phyloP scores from a whole-genome alignment of 2,329 filamentous ascomycete genomes.

The Rhexocercosporidium sp. region DNA sequence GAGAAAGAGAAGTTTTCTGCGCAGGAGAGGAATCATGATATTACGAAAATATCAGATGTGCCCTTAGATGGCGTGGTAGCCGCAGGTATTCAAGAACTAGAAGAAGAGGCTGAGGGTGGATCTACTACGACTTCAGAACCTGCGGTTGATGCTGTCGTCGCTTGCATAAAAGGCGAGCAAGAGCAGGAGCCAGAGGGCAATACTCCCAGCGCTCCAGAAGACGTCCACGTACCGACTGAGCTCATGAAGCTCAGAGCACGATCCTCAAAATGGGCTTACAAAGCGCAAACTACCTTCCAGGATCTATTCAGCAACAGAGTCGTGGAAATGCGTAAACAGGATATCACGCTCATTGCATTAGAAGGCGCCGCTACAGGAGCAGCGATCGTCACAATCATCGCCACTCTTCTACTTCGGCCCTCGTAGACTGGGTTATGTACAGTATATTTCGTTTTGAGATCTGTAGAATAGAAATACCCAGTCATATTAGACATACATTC shows the following conservation, averaged over 20 bases:
- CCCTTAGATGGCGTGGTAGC: conserved; percentile 33
- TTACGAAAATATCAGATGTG: conserved; percentile 21
- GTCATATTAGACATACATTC: conserved; percentile 9
- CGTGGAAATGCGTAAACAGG: conserved; percentile 69
- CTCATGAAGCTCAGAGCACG: conserved; percentile 24
- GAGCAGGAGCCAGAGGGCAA: conserved; percentile 25
- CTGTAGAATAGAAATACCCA: conserved; percentile 34
- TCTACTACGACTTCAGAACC: conserved; percentile 18
- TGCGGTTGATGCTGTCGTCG: conserved; percentile 35
- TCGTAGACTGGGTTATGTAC: conserved; percentile 34
- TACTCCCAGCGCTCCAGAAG: conserved; percentile 29
- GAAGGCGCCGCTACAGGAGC: conserved; percentile 73
- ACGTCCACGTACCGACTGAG: conserved; percentile 30
- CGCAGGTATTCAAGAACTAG: conserved; percentile 33
- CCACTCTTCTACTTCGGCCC: conserved; percentile 38
- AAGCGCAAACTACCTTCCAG: conserved; percentile 48
- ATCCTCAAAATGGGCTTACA: conserved; percentile 48
- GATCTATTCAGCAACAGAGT: conserved; percentile 71
- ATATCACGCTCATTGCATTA: conserved; percentile 71
- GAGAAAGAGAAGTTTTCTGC: conserved; percentile 44
- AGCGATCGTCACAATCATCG: conserved; percentile 54
- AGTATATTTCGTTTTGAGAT: conserved; percentile 22
- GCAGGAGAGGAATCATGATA: conserved; percentile 12
- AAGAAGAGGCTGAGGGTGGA: conserved; percentile 26
- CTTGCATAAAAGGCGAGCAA: conserved; percentile 27